Percentiles rank a stretch among this genome's conserved stretches.
Conservation (phyloP, 164 flowering plant genomes). For the Chloranthus sessilifolius region DNA sequence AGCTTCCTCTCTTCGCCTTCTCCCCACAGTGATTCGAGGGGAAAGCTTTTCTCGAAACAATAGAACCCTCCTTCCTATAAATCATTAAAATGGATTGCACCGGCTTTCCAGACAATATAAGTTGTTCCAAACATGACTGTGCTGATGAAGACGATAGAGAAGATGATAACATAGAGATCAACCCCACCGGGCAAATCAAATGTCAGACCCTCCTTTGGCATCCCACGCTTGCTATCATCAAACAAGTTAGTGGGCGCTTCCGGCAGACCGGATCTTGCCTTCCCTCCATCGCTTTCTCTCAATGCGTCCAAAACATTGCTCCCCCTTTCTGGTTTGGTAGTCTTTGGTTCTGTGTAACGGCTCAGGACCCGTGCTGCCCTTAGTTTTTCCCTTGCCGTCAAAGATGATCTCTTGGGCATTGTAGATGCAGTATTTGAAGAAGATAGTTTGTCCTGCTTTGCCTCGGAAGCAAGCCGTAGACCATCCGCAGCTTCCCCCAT, state of each 20-base stretch:
- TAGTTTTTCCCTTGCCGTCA: slow-evolving; percentile 86
- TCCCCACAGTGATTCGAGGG: slow-evolving; percentile 1
- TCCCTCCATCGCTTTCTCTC: slow-evolving; percentile 68
- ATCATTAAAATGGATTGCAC: slow-evolving; percentile 97
- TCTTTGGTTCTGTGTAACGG: slow-evolving; percentile 54
- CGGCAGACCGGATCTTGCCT: slow-evolving; percentile 71
- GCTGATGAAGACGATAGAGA: slow-evolving; percentile 72
- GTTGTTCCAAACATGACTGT: slow-evolving; percentile 86
- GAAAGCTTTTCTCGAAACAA: slow-evolving; percentile 4
- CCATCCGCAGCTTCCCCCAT: slow-evolving; percentile 22
- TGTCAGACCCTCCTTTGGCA: slow-evolving; percentile 72
- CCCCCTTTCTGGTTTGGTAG: slow-evolving; percentile 51
- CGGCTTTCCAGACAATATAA: slow-evolving; percentile 85
- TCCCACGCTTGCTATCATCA: slow-evolving; percentile 84
- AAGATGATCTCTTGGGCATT: slow-evolving; percentile 36
- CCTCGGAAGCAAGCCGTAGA: slow-evolving; percentile 13
- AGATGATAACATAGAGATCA: slow-evolving; percentile 55
- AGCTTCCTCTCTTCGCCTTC: too few species aligned
- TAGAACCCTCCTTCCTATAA: too few species aligned
- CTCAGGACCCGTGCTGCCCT: slow-evolving; percentile 82
- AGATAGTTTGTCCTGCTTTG: slow-evolving; percentile 11
- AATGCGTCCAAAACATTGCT: slow-evolving; percentile 67
- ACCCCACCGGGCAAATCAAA: slow-evolving; percentile 75
- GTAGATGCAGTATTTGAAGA: slow-evolving; percentile 20
- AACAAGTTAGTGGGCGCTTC: slow-evolving; percentile 84